phyloP scores from a whole-genome alignment of 129 eudicot genomes.

The Saussurea involucrata region DNA sequence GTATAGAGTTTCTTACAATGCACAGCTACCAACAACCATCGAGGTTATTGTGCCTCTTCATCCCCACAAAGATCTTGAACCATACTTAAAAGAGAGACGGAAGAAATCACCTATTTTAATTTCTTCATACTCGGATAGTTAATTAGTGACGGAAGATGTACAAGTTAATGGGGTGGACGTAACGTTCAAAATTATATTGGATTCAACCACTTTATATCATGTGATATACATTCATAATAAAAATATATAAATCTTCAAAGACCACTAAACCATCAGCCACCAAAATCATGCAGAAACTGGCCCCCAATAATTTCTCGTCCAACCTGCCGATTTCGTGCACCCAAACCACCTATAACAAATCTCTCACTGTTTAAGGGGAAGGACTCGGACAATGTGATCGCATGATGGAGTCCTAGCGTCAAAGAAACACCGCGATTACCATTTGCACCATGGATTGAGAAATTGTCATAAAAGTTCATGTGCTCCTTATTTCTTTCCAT shows the following conservation, averaged over 20 bases:
- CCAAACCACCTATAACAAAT: conserved; percentile 37
- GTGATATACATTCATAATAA: not conserved
- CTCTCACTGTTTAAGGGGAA: conserved; percentile 48
- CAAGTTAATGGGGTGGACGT: not conserved
- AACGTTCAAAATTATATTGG: not conserved
- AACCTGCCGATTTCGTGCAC: conserved; percentile 37
- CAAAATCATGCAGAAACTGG: conserved; percentile 51
- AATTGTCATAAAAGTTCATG: conserved; percentile 33
- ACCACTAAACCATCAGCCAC: conserved; percentile 34
- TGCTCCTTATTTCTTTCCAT: conserved; percentile 24
- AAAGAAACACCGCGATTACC: conserved; percentile 44
- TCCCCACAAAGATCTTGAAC: not conserved
- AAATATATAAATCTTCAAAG: not conserved
- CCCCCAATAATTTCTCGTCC: conserved; percentile 41
- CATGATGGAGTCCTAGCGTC: conserved; percentile 57
- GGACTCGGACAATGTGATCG: conserved; percentile 34
- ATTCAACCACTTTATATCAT: not conserved
- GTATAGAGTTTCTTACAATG: no score
- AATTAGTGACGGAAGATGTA: not conserved
- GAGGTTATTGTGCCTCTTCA: no score
- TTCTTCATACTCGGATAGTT: not conserved
- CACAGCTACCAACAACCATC: no score
- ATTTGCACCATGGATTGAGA: conserved; percentile 14
- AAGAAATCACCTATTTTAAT: not conserved
- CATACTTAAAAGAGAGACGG: not conserved